These are phyloP conservation scores for Wallacemonas rigidus DNA, from an alignment of 208 protist species.

Conservation along the genomic window DNA sequence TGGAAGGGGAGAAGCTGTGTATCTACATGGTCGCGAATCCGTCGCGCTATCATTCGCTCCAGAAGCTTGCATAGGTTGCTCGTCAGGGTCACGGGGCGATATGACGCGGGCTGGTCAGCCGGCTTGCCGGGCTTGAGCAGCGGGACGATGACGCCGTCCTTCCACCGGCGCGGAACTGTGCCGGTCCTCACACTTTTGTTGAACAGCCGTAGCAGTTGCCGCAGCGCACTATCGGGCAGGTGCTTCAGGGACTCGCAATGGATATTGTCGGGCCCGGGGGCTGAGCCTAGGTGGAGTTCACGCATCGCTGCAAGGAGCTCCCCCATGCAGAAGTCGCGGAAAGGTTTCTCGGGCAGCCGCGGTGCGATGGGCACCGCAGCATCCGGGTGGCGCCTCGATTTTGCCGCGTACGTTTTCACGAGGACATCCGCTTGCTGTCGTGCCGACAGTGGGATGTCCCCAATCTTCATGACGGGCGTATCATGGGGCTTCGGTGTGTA, in stretches of 20 bases:
- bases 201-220: constrained; percentile 15
- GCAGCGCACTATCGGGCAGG: constrained; percentile 5
- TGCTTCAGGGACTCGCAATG: constrained; percentile 15
- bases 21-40: constrained; percentile 27
- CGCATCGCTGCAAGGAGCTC: constrained; percentile 13
- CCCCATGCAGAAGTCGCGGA: constrained; percentile 9
- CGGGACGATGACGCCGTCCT: constrained; percentile 25
- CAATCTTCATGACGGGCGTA: constrained; percentile 1
- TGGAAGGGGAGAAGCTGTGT: constrained; percentile 18
- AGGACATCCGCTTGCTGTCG: constrained; percentile 18
- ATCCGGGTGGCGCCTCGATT: constrained; percentile 14
- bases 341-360: not conserved
- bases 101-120: constrained; percentile 16
- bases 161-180: constrained; percentile 21
- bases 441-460: constrained; percentile 3
- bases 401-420: constrained; percentile 3
- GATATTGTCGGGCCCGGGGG: constrained; percentile 19
- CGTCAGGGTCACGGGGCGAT: constrained; percentile 29
- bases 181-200: constrained; percentile 24
- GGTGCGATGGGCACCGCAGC: not conserved
- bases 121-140: constrained; percentile 34
- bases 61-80: constrained; percentile 31
- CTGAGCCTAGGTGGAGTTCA: constrained; percentile 14
- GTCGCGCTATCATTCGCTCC: constrained; percentile 26
- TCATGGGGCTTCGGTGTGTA: constrained; percentile 8